Conservation (phyloP, 768 basidiomycete species). For the Mycena leptocephala region DNA sequence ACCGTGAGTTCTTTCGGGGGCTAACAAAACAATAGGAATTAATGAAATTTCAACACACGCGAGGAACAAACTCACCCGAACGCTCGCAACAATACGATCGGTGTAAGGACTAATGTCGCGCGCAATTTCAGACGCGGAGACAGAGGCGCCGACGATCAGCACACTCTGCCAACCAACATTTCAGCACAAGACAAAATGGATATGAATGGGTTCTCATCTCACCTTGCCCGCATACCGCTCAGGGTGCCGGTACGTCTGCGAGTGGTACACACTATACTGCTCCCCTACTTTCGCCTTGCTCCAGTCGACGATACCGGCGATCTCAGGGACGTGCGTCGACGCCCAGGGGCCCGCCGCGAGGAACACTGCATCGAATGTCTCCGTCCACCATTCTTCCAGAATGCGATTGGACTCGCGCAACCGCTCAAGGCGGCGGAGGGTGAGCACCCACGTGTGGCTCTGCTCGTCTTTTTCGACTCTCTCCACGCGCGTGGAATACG, state of each 20-base stretch:
- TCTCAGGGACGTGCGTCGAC: conserved; percentile 46
- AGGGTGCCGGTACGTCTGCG: conserved; percentile 48
- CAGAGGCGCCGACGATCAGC: too few relatives aligned
- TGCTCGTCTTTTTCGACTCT: conserved; percentile 44
- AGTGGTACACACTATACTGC: conserved; percentile 43
- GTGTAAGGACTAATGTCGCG: conserved; percentile 34
- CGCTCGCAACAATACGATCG: conserved; percentile 31
- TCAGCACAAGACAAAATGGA: too few relatives aligned
- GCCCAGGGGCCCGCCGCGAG: conserved; percentile 48
- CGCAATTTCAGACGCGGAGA: too few relatives aligned
- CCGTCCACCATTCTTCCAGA: too few relatives aligned
- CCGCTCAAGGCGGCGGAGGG: conserved; percentile 34
- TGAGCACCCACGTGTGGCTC: conserved; percentile 32
- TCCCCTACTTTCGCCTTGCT: conserved; percentile 33
- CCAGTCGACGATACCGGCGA: conserved; percentile 48
- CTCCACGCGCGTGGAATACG: conserved; percentile 58
- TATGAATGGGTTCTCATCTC: too few relatives aligned
- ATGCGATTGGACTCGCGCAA: conserved; percentile 26
- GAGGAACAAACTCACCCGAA: conserved; percentile 38
- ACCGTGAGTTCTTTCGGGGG: conserved; percentile 7
- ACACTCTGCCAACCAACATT: too few relatives aligned
- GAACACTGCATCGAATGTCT: conserved; percentile 51
- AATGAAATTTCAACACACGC: background rate
- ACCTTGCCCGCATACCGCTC: conserved; percentile 47
- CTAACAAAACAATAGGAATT: conserved; percentile 35